These are phyloP conservation scores for Russula foetens DNA, from an alignment of 768 basidiomycete genomes.

Conservation along the genomic window DNA sequence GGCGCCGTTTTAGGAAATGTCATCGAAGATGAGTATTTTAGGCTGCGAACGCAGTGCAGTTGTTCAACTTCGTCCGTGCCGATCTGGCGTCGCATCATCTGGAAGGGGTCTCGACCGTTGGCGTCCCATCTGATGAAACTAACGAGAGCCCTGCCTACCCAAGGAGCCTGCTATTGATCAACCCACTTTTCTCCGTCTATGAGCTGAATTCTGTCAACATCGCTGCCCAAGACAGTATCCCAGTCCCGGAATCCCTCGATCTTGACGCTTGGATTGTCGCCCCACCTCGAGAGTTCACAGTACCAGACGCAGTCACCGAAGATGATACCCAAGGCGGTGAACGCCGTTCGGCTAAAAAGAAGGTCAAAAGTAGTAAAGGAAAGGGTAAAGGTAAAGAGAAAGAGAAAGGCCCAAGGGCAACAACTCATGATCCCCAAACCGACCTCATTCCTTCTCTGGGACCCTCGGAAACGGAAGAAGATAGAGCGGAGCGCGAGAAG, in stretches of 20 bases:
- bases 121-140: constrained; percentile 27
- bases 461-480: constrained; percentile 40
- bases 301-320: constrained; percentile 26
- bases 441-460: constrained; percentile 22
- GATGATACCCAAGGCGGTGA: constrained; percentile 29
- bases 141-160: constrained; percentile 56
- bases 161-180: constrained; percentile 81
- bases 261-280: constrained; percentile 82
- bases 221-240: constrained; percentile 74
- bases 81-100: constrained; percentile 56
- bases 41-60: constrained; percentile 75
- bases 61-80: constrained; percentile 68
- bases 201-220: constrained; percentile 81
- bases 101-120: constrained; percentile 29
- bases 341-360: constrained; percentile 25
- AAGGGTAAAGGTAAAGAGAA: constrained; percentile 35
- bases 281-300: constrained; percentile 36
- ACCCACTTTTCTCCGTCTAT: constrained; percentile 66
- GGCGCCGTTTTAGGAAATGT: not conserved
- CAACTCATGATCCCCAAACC: constrained; percentile 22
- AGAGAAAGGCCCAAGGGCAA: constrained; percentile 32
- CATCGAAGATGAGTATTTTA: constrained; percentile 26
- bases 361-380: constrained; percentile 34
- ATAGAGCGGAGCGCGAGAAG: constrained; percentile 49
- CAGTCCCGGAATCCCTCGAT: constrained; percentile 77